Evolutionary conservation across 2,329 filamentous ascomycete species (phyloP).

Genomic region (Elsinoe arachidis): DNA sequence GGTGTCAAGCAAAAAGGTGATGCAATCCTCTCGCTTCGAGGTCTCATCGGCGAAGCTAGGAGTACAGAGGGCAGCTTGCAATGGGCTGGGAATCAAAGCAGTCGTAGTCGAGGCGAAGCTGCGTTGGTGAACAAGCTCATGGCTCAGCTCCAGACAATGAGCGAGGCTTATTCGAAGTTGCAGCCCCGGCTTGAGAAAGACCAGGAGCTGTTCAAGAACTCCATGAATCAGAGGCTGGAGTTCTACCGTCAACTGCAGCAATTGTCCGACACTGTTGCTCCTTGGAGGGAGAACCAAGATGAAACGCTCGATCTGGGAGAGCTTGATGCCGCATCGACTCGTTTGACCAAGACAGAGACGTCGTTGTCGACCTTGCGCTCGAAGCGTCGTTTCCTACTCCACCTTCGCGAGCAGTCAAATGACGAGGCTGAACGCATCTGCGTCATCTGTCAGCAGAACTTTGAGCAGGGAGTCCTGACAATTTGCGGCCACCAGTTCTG

Average conservation of each 20-base stretch:
- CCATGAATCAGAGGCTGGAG: constrained; percentile 78
- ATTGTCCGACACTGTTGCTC: constrained; percentile 78
- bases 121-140: constrained; percentile 57
- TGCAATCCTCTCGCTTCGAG: constrained; percentile 58
- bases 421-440: constrained; percentile 56
- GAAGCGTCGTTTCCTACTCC: constrained; percentile 66
- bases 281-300: constrained; percentile 58
- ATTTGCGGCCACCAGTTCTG: constrained; percentile 89
- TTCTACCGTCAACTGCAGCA: constrained; percentile 86
- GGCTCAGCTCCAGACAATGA: constrained; percentile 46
- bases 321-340: constrained; percentile 32
- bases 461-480: constrained; percentile 72
- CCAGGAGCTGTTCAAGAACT: constrained; percentile 62
- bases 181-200: constrained; percentile 55
- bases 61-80: constrained; percentile 52
- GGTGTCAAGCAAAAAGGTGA: constrained; percentile 40
- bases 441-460: constrained; percentile 72
- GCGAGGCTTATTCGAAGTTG: constrained; percentile 44
- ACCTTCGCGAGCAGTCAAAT: constrained; percentile 54
- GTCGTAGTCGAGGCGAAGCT: constrained; percentile 54
- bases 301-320: constrained; percentile 46
- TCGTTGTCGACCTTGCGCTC: constrained; percentile 57
- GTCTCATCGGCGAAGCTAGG: constrained; percentile 61
- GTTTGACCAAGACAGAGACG: constrained; percentile 46
- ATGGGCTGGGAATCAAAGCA: constrained; percentile 45